These are phyloP conservation scores for Ogataea zsoltii DNA, from an alignment of 805 yeast species.

Conservation along the genomic window DNA sequence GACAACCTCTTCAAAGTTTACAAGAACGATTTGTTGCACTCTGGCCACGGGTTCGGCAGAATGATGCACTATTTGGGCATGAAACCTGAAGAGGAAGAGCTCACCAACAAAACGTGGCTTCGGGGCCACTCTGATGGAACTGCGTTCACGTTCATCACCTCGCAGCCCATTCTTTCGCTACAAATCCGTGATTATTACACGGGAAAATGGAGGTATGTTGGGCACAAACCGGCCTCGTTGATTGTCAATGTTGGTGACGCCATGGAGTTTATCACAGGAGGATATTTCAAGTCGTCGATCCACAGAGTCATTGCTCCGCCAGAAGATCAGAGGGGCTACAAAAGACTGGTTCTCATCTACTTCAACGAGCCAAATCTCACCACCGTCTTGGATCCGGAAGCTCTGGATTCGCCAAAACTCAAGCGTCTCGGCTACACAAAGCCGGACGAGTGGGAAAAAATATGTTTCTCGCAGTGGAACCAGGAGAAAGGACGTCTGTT, in stretches of 20 bases:
- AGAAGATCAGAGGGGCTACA: slow-evolving; percentile 36
- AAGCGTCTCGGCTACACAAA: slow-evolving; percentile 34
- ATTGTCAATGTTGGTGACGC: slow-evolving; percentile 45
- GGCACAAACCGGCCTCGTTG: slow-evolving; percentile 38
- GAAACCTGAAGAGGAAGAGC: slow-evolving; percentile 28
- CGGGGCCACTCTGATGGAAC: slow-evolving; percentile 49
- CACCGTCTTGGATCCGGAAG: slow-evolving; percentile 44
- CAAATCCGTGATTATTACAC: slow-evolving; percentile 40
- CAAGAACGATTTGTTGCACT: slow-evolving; percentile 33
- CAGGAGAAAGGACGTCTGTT: slow-evolving; percentile 47
- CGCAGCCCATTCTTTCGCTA: slow-evolving; percentile 41
- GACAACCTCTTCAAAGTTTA: slow-evolving; percentile 36
- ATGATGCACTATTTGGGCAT: slow-evolving; percentile 39
- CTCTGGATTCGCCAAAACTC: slow-evolving; percentile 40
- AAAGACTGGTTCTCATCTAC: slow-evolving; percentile 42
- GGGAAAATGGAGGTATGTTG: slow-evolving; percentile 41
- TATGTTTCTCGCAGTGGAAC: slow-evolving; percentile 44
- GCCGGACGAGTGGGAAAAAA: slow-evolving; percentile 32
- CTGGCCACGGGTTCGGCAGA: slow-evolving; percentile 43
- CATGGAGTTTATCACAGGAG: slow-evolving; percentile 43
- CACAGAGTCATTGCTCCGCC: slow-evolving; percentile 51
- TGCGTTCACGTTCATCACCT: slow-evolving; percentile 41
- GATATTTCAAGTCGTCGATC: slow-evolving; percentile 45
- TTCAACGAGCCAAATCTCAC: slow-evolving; percentile 41
- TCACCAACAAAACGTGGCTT: slow-evolving; percentile 42